phyloP scores from a whole-genome alignment of 257 asterid species.

The Solanum microdontum region DNA sequence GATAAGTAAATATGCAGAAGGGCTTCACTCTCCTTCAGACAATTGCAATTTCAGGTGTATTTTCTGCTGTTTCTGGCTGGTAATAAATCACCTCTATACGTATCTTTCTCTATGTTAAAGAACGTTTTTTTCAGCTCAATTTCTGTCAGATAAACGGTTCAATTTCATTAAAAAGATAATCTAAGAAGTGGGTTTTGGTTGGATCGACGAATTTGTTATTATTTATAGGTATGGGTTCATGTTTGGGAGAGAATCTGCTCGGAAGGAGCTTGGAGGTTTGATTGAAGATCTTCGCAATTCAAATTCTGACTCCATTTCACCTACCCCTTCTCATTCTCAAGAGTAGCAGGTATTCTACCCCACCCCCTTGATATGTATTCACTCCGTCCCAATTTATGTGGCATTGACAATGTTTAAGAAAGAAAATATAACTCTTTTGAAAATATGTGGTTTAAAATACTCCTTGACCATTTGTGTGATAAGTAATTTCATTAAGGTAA shows the following conservation, averaged over 20 bases:
- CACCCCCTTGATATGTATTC: too few relatives aligned
- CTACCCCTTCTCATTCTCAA: slow-evolving; percentile 21
- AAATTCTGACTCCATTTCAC: slow-evolving; percentile 23
- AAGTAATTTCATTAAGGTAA: background rate
- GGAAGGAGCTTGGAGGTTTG: slow-evolving; percentile 67
- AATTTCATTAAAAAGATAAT: background rate
- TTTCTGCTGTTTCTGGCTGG: slow-evolving; percentile 89
- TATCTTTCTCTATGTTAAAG: background rate
- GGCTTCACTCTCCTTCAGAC: slow-evolving; percentile 67
- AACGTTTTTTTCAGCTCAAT: background rate
- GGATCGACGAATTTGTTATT: background rate
- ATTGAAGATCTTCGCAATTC: slow-evolving; percentile 62
- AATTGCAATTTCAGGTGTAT: slow-evolving; percentile 65
- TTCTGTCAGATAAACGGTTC: background rate
- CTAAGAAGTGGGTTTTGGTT: background rate
- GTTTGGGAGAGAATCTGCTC: slow-evolving; percentile 86
- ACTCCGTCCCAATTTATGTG: too few relatives aligned
- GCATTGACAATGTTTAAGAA: too few relatives aligned
- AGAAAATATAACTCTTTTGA: background rate
- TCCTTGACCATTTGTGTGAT: background rate
- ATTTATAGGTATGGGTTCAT: slow-evolving; percentile 74
- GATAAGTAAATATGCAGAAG: slow-evolving; percentile 29
- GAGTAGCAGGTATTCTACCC: slow-evolving; percentile 2
- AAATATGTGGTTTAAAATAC: background rate
- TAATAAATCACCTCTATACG: slow-evolving; percentile 9